Base-by-base conservation (phyloP, 345 rosid genomes). In the Linum trigynum region DNA sequence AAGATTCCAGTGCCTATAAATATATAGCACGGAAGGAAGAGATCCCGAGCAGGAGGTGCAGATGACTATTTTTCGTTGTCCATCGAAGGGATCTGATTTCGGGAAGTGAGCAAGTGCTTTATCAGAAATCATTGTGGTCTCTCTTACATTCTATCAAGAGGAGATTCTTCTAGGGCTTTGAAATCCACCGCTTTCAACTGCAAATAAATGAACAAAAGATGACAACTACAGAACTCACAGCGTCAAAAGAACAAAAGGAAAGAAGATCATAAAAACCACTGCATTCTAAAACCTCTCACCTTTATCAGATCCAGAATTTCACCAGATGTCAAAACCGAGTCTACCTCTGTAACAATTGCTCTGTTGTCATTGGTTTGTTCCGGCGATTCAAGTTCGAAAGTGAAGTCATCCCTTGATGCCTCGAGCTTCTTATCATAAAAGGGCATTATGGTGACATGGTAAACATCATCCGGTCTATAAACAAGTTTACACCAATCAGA, bases 401-500 rank as follows among this genome's bases (percentile, higher is more conserved):
- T 78, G 38, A 94, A 94, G 78, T 94, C 92, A 5, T 89, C 92
- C 76, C 99, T 86, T 1, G 85, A 69, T 65, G 97, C 99, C 80
- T 94, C 97, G 2, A 91, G 95, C 87, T 91, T 94, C 81, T 91
- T 94, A 77, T 94, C 99, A 72, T 88, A 91, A 66, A 96, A 94
- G 5, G 97, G 99, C 97, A 94, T 94, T 72, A 91, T 88, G 32
- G 96, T 88, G 63, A 88, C 96, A 79, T 94, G 97, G 76, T 88
- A 88, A 57, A 91, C 73, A 66, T 94, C 88, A 6, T 88, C 82
- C 10, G 88, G 82, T 86, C 99, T 94, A 74, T 64, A 56, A 76
- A 61, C 8, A 78, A 45, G 39, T 23, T 62, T 65, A 66, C 42
- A 78, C 42, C 59, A 50, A 39, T 55, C 62, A 37, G 8, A 60